Conservation (phyloP, 495 filamentous ascomycete genomes). For the Sabuloglossum arenarium region DNA sequence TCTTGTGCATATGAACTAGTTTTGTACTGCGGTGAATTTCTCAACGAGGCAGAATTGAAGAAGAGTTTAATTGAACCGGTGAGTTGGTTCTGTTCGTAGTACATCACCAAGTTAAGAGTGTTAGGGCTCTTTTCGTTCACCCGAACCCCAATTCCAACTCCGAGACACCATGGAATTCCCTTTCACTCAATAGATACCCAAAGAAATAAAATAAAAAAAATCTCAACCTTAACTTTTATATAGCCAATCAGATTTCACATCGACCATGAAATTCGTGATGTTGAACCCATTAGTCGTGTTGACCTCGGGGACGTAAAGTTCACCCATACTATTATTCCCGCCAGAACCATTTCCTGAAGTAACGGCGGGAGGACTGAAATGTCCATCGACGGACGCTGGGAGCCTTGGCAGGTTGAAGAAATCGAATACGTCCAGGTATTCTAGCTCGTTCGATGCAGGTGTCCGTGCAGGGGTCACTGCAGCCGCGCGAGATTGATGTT, state of each 20-base stretch:
- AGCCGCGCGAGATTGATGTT: conserved; percentile 18
- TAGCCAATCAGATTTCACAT: conserved; percentile 42
- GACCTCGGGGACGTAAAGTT: conserved; percentile 9
- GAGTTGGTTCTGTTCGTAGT: no score
- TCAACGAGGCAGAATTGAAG: no score
- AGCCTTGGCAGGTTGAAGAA: conserved; percentile 79
- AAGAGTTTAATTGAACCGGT: no score
- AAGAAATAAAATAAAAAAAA: neutral
- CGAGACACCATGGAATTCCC: no score
- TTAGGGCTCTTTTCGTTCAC: neutral
- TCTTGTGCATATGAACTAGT: no score
- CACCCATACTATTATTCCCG: conserved; percentile 10
- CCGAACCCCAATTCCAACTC: no score
- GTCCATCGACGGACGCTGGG: conserved; percentile 20
- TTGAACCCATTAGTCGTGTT: conserved; percentile 28
- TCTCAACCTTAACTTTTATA: conserved; percentile 18
- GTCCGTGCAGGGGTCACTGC: conserved; percentile 23
- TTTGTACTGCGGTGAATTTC: no score
- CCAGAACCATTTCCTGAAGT: conserved; percentile 4
- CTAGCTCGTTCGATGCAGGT: conserved; percentile 59
- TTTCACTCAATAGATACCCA: neutral
- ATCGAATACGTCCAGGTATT: conserved; percentile 83
- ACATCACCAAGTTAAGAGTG: neutral
- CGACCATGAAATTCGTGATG: conserved; percentile 44
- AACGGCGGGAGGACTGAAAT: neutral